Evolutionary conservation across 805 yeast genomes (phyloP), one percentile per base, ranked within the genome.

Genomic region (Pichia eremophila): DNA sequence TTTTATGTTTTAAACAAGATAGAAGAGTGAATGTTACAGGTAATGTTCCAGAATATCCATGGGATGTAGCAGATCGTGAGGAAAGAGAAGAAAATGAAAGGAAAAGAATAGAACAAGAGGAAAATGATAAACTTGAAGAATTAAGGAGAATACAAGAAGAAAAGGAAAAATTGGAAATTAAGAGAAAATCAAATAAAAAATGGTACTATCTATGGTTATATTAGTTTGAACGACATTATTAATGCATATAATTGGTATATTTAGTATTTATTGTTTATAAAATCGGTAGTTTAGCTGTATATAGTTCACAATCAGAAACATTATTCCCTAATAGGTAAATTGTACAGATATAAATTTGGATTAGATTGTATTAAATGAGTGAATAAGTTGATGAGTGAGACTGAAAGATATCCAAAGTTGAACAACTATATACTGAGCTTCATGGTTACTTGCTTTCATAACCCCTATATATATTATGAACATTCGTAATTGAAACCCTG

Each of bases 1-100:
- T 76, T 45, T 54, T 74, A 39, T 85, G 84, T 8, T 62, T 78
- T 43, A 73, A 72, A 50, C 68, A 81, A 54, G 89, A 83, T 58
- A 74, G 63, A 31, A 53, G 52, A 40, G 61, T 66, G 3, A 63
- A 64, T 41, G 41, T 51, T 10, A 54, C 63, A 3, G 66, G 66
- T 11, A 41, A 27, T 2, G 64, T 58, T 2, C 70, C 71, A 0
- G 64, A 53, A 18, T 62, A 64, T 46, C 65, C 59, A 19, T 59
- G 58, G 57, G 53, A 51, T 40, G 44, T 46, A 39, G 61, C 49
- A 39, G 51, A 48, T 52, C 48, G 41, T 22, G 55, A 45, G 39
- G 56, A 50, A 39, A 46, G 43, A 27, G 56, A 49, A 41, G 48
- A 49, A 29, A 22, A 34, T 42, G 50, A 47, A 19, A 29, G 32